Percentiles rank a stretch among this genome's conserved stretches.
These are phyloP conservation scores for Taphrina populina DNA, from an alignment of 1,139 yeast species.

Conservation along the genomic window DNA sequence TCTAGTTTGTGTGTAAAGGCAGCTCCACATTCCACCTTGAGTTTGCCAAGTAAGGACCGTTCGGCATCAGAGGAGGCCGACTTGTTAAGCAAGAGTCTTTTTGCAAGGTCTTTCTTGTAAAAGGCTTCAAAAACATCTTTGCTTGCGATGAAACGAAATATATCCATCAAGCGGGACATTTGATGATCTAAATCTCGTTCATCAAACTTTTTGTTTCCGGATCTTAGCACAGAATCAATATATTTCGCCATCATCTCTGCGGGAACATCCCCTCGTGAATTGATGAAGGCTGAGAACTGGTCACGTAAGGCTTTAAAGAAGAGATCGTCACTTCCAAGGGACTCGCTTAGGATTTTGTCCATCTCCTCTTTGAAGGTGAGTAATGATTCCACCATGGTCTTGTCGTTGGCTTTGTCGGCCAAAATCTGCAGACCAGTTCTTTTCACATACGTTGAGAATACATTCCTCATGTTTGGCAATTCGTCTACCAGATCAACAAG, in stretches of 20 bases:
- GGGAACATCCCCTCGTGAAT: slow-evolving; percentile 39
- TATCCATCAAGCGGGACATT: slow-evolving; percentile 40
- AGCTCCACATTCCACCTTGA: slow-evolving; percentile 45
- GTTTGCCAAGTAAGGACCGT: slow-evolving; percentile 41
- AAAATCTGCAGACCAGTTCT: slow-evolving; percentile 34
- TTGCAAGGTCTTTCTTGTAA: slow-evolving; percentile 47
- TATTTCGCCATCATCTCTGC: slow-evolving; percentile 48
- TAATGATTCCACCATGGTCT: slow-evolving; percentile 37
- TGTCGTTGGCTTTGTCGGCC: slow-evolving; percentile 17
- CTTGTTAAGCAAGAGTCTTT: slow-evolving; percentile 45
- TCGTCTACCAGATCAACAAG: slow-evolving; percentile 31
- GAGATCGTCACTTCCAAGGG: slow-evolving; percentile 36
- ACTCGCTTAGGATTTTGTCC: slow-evolving; percentile 35
- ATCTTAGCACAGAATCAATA: slow-evolving; percentile 44
- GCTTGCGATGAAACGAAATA: slow-evolving; percentile 44
- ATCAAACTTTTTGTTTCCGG: slow-evolving; percentile 39
- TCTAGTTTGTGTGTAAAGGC: slow-evolving; percentile 43
- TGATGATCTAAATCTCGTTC: slow-evolving; percentile 39
- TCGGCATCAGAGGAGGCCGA: slow-evolving; percentile 43
- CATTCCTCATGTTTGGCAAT: slow-evolving; percentile 20
- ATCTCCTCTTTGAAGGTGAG: slow-evolving; percentile 38
- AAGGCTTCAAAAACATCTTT: slow-evolving; percentile 46
- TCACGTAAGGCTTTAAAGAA: slow-evolving; percentile 39
- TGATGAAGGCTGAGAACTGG: slow-evolving; percentile 41
- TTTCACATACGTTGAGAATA: slow-evolving; percentile 36